Evolutionary conservation across 176 grass and related monocot species (phyloP), one percentile per base, ranked within the genome.

Genomic region (Tillandsia fasciculata): DNA sequence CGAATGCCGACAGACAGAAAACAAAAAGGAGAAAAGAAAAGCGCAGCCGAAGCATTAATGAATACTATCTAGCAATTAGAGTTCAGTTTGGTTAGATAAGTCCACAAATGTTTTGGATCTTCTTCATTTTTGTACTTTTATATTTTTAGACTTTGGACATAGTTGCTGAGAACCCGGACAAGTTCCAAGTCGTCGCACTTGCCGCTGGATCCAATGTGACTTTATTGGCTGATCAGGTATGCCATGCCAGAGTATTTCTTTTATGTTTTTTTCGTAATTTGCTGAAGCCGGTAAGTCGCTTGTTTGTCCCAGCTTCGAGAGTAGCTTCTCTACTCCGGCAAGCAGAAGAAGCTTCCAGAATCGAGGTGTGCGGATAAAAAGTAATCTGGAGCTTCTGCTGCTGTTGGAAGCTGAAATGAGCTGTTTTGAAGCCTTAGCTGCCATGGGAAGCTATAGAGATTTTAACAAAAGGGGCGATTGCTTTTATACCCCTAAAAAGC

Each of bases 141-240:
- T 11, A 64, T 53, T 65, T 13, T 13, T 74, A 97, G 94, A 97
- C 94, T 52, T 63, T 97, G 81, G 89, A 87, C 75, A 93, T 97
- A 53, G 84, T 97, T 70, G 82, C 86, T 50, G 94, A 99, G 70
- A 84, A 99, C 80, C 84, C 94, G 17, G 90, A 99, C 68, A 99
- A 99, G 69, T 99, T 99, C 85, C 64, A 67, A 66, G 82, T 99
- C 51, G 94, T 99, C 76, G 94, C 90, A 75, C 94, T 99, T 56
- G 94, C 94, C 27, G 94, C 94, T 83, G 94, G 94, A 67, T 97
- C 89, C 69, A 97, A 97, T 73, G 86, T 99, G 69, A 90, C 84
- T 15, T 87, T 99, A 86, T 80, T 99, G 52, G 94, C 94, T 80
- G 90, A 99, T 79, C 94, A 99, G 94, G 90, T 97, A 74, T 27